These are phyloP conservation scores for Aspergillus nomiae DNA, from an alignment of 2,329 filamentous ascomycete genomes.

Conservation along the genomic window DNA sequence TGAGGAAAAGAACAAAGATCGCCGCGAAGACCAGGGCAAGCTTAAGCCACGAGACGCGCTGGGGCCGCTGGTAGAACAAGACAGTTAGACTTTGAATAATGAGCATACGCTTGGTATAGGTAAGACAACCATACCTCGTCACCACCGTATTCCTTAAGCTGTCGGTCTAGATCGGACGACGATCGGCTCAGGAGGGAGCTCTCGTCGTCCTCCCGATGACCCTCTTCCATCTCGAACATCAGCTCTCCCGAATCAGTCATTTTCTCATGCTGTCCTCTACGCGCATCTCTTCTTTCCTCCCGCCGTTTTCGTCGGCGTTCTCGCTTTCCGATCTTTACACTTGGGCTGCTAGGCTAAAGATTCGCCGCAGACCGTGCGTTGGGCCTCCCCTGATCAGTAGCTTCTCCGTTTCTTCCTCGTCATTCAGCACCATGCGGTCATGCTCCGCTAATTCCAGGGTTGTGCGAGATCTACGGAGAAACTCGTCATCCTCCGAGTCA, in stretches of 20 bases:
- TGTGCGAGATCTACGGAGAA: constrained; percentile 65
- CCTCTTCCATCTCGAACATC: constrained; percentile 91
- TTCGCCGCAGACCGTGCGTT: constrained; percentile 39
- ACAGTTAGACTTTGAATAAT: background rate
- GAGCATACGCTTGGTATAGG: background rate
- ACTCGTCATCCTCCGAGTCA: constrained; percentile 74
- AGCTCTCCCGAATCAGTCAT: constrained; percentile 69
- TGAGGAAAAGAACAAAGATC: constrained; percentile 56
- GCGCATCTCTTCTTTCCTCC: constrained; percentile 40
- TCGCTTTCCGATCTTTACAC: constrained; percentile 52
- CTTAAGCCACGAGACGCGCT: constrained; percentile 32
- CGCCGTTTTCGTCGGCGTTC: constrained; percentile 56
- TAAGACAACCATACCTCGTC: constrained; percentile 27
- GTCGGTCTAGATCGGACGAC: constrained; percentile 56
- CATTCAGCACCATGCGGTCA: constrained; percentile 70
- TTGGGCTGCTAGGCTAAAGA: constrained; percentile 48
- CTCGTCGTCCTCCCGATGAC: constrained; percentile 60
- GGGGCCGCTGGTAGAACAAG: constrained; percentile 16
- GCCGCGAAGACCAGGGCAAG: constrained; percentile 45
- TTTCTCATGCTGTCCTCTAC: constrained; percentile 54
- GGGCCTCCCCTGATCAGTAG: constrained; percentile 45
- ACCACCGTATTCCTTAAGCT: constrained; percentile 33
- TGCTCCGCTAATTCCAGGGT: constrained; percentile 70
- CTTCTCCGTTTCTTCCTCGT: constrained; percentile 66
- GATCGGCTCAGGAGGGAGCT: constrained; percentile 62